Evolutionary conservation across 306 rosid species (phyloP), one percentile per base, ranked within the genome.

Genomic region (Quercus glauca): DNA sequence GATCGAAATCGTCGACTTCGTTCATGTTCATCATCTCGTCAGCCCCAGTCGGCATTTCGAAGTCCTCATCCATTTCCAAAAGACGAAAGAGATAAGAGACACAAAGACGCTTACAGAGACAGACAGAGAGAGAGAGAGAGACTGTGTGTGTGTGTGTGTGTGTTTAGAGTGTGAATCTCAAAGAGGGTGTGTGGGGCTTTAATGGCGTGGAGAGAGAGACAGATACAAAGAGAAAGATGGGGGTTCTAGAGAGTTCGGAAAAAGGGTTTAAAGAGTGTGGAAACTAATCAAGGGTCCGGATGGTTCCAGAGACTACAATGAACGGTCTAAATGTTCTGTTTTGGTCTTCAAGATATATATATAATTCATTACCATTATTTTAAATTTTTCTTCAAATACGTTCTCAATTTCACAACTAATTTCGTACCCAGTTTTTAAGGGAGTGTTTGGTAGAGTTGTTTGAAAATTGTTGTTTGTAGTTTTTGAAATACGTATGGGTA

Each of bases 1-100:
- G 84, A 83, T 85, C 97, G 49, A 91, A 89, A 68, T 91, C 99
- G 1, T 86, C 97, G 56, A 91, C 88, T 68, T 91, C 99, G 1
- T 87, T 49, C 53, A 10, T 95, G 89, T 78, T 79, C 90, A 89
- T 81, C 74, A 73, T 79, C 49, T 81, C 97, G 5, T 87, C 91
- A 55, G 85, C 52, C 8, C 75, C 79, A 41, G 45, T 41, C 1
- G 90, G 91, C 64, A 91, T 86, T 9, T 87, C 91, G 53, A 92
- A 85, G 25, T 88, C 97, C 57, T 88, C 97, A 59, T 91, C 96
- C 98, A 92, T 92, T 23, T 12, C 17, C 2, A 3, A 18, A 8
- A 25, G 0, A 5, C 0, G 41, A 19, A 12, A 14, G 29, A 7
- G 1, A 70, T 21, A 12, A 23, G 45, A 51, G 7, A 11, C 56